Base-by-base conservation (phyloP, 2,329 filamentous ascomycete genomes). In the Sclerotinia nivalis region DNA sequence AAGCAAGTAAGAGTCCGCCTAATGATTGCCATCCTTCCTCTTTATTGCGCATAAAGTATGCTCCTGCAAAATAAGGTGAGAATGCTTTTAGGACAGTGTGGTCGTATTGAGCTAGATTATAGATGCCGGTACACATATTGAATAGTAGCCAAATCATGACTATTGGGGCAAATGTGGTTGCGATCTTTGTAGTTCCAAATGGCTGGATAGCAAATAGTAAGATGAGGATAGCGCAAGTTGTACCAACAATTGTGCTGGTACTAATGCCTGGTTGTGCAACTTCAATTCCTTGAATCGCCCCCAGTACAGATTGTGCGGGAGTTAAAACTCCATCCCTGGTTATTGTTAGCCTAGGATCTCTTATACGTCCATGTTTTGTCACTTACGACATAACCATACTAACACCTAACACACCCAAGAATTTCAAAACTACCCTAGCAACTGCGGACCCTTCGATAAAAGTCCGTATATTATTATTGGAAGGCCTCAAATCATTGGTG, bases 1-100 rank as follows among this genome's bases (percentile, higher is more conserved):
- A 93, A 3, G 89, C 86, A 13, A 94, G 84, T 2, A 94, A 79
- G 28, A 93, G 86, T 6, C 91, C 91, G n/a, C 89, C 89, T 1
- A 92, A 82, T 70, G 85, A 86, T 70, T 82, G 83, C 89, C 89
- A 92, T 0, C 87, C 89, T 7, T 85, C 82, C 4, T 85, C 82
- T 67, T 84, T 83, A 74, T 90, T 88, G 20, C 86, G 83, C 28
- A 86, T 78, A 52, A 92, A 83, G 76, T 88, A 92, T 4, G 82
- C 77, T 69, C 89, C 86, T 4, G 88, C 88, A 70, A 85, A 90
- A 72, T 84, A 86, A 0, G 86, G 86, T 52, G 81, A 86, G 72
- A 88, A 88, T 0, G 86, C 86, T 75, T 84, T 80, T 40, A 88
- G 79, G 0, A 88, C 86, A 2, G 83, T 84, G 72, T 84, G 79